phyloP scores from a whole-genome alignment of 371 early-diverging fungal genomes.

The Actinomortierella wolfii region DNA sequence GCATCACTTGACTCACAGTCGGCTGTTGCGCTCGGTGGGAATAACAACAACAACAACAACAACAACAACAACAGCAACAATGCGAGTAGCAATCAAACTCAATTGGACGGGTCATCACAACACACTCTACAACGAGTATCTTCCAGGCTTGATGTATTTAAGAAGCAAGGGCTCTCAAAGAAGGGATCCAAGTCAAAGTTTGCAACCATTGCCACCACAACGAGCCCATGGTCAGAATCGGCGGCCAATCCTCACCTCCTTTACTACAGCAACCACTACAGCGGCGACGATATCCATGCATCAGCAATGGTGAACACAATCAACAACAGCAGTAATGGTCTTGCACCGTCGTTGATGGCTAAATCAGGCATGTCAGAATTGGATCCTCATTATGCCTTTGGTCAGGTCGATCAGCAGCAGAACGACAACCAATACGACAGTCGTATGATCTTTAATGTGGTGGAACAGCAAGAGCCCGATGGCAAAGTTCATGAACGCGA shows the following conservation, averaged over 20 bases:
- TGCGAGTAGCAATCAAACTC: slow-evolving; percentile 4
- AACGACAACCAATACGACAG: slow-evolving; percentile 1
- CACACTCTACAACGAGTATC: slow-evolving; percentile 19
- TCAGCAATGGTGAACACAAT: too few relatives aligned
- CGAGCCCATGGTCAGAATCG: too few relatives aligned
- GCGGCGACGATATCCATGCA: slow-evolving; percentile 3
- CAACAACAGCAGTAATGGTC: too few relatives aligned
- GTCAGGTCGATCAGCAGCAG: too few relatives aligned
- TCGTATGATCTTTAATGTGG: slow-evolving; percentile 23
- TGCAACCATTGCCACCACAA: slow-evolving; percentile 34
- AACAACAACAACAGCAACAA: slow-evolving; percentile 7
- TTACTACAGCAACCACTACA: too few relatives aligned
- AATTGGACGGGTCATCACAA: neutral
- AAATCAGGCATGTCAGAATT: too few relatives aligned
- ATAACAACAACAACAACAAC: neutral
- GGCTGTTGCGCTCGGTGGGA: too few relatives aligned
- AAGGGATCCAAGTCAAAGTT: slow-evolving; percentile 21
- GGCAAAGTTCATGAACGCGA: slow-evolving; percentile 35
- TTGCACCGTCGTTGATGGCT: too few relatives aligned
- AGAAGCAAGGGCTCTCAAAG: slow-evolving; percentile 18
- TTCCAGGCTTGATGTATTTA: slow-evolving; percentile 38
- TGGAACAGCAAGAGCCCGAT: slow-evolving; percentile 20
- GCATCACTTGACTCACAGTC: neutral
- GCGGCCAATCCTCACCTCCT: too few relatives aligned
- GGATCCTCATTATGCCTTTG: too few relatives aligned